Evolutionary conservation across 169 alveolate species (phyloP).

Genomic region (Neospora caninum): DNA sequence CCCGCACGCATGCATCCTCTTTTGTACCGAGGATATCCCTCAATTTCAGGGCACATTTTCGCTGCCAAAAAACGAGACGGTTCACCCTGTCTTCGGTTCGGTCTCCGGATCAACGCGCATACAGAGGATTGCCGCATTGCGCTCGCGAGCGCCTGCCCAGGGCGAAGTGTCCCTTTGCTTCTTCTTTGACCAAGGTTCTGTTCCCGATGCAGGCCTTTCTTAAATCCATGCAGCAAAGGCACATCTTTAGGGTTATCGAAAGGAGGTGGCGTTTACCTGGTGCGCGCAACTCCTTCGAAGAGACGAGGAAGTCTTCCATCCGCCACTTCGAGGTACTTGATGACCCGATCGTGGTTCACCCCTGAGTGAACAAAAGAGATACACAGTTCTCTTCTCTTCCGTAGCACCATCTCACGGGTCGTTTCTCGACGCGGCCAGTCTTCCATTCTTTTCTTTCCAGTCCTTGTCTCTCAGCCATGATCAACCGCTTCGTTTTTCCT

Average conservation of each 20-base stretch:
- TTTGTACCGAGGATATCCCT: no score
- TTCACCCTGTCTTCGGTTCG: no score
- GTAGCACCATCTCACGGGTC: not conserved
- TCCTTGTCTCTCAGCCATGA: not conserved
- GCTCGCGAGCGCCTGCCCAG: no score
- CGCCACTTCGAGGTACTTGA: constrained; percentile 1
- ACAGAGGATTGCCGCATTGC: no score
- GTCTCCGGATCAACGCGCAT: no score
- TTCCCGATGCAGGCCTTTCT: no score
- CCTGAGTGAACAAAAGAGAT: not conserved
- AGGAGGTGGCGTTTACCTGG: not conserved
- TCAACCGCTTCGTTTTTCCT: not conserved
- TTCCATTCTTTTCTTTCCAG: not conserved
- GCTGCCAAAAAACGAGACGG: no score
- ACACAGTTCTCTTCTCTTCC: not conserved
- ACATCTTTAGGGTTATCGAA: not conserved
- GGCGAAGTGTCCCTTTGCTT: no score
- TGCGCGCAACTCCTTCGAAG: not conserved
- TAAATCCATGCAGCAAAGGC: no score
- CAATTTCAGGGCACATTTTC: no score
- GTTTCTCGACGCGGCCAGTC: not conserved
- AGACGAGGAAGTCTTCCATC: not conserved
- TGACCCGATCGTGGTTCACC: not conserved
- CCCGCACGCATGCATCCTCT: no score
- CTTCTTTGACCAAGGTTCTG: no score